Evolutionary conservation across 306 rosid genomes (phyloP).

Genomic region (Trifolium subterraneum): DNA sequence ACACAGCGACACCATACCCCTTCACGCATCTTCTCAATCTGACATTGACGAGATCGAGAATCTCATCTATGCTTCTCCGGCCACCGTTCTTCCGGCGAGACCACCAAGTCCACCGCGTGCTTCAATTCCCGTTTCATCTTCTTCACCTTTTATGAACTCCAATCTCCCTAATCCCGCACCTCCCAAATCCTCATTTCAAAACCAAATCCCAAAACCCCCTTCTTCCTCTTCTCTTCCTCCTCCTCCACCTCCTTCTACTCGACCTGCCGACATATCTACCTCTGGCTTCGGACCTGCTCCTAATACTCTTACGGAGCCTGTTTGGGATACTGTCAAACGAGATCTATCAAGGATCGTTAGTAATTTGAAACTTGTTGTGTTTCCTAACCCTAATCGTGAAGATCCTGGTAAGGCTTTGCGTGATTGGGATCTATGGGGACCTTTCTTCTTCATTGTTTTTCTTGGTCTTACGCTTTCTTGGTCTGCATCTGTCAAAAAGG

Average conservation of each 20-base stretch:
- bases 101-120: slow-evolving; percentile 88
- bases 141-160: slow-evolving; percentile 48
- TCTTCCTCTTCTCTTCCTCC: slow-evolving; percentile 28
- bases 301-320: slow-evolving; percentile 93
- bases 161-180: slow-evolving; percentile 43
- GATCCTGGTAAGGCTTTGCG: slow-evolving; percentile 96
- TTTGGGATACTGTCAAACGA: slow-evolving; percentile 92
- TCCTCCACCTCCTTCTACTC: slow-evolving; percentile 40
- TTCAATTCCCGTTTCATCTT: slow-evolving; percentile 77
- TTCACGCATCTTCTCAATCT: slow-evolving; percentile 88
- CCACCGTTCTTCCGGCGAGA: slow-evolving; percentile 73
- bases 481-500: slow-evolving; percentile 99
- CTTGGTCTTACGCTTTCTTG: slow-evolving; percentile 89
- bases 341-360: slow-evolving; percentile 94
- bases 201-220: slow-evolving; percentile 24
- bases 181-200: slow-evolving; percentile 37
- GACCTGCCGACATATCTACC: slow-evolving; percentile 33
- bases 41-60: slow-evolving; percentile 99
- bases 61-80: slow-evolving; percentile 73
- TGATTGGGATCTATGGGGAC: slow-evolving; percentile 99
- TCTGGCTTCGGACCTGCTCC: slow-evolving; percentile 79
- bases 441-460: slow-evolving; percentile 95
- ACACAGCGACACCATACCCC: slow-evolving; percentile 85
- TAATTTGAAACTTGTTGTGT: slow-evolving; percentile 94
- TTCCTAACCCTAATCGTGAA: slow-evolving; percentile 91